These are phyloP conservation scores for Pontederia paniculata DNA, from an alignment of 176 grass and related monocot species.

Conservation along the genomic window DNA sequence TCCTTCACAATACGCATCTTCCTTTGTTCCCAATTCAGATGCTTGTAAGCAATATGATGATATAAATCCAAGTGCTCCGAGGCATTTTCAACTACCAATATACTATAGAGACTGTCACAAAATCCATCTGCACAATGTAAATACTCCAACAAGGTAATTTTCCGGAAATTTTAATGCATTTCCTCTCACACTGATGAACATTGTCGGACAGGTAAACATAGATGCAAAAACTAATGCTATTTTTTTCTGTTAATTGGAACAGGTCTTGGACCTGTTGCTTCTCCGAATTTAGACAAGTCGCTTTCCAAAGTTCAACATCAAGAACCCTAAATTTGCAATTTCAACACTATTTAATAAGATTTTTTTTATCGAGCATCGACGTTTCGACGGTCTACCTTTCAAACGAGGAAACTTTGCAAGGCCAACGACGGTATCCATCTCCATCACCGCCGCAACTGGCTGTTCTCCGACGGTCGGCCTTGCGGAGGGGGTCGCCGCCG, in stretches of 20 bases:
- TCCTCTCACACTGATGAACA: too few relatives aligned
- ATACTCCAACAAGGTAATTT: background rate
- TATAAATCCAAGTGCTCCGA: conserved; percentile 19
- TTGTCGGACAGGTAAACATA: too few relatives aligned
- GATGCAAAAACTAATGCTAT: too few relatives aligned
- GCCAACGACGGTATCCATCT: conserved; percentile 8
- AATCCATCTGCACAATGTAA: conserved; percentile 12
- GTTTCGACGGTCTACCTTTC: background rate
- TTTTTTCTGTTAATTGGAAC: too few relatives aligned
- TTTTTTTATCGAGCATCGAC: too few relatives aligned
- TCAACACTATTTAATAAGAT: too few relatives aligned
- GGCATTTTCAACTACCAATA: conserved; percentile 17
- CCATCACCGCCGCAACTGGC: background rate
- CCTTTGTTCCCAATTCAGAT: conserved; percentile 8
- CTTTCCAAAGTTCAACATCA: too few relatives aligned
- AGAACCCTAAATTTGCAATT: too few relatives aligned
- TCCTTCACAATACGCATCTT: conserved; percentile 11
- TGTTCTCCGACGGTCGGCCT: conserved; percentile 4
- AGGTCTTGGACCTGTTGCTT: too few relatives aligned
- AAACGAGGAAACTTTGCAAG: background rate
- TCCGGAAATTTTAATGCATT: too few relatives aligned
- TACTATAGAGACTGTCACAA: conserved; percentile 6
- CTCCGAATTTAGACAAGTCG: too few relatives aligned
- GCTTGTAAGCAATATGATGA: background rate
- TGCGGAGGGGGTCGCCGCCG: background rate